phyloP scores from a whole-genome alignment of 306 rosid species.

The Canavalia ensiformis region DNA sequence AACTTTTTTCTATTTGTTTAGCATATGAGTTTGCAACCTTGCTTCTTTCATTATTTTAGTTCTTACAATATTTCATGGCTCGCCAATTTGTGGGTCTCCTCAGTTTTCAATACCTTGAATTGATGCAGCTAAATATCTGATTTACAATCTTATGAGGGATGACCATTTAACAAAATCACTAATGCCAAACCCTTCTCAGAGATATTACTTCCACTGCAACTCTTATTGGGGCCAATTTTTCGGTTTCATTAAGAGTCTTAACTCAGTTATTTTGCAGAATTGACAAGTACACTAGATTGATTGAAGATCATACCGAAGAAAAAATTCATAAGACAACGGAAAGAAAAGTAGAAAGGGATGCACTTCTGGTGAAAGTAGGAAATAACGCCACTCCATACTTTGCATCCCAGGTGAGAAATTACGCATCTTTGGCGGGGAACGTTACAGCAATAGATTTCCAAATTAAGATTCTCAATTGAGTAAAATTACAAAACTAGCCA shows the following conservation, averaged over 20 bases:
- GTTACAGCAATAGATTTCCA: too few relatives aligned
- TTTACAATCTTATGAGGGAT: too few relatives aligned
- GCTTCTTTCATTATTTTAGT: neutral
- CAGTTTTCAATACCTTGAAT: neutral
- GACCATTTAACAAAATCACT: too few relatives aligned
- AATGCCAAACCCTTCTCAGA: neutral
- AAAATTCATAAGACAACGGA: constrained; percentile 6
- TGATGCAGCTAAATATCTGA: too few relatives aligned
- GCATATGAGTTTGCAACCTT: neutral
- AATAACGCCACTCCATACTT: constrained; percentile 26
- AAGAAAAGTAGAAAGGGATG: neutral
- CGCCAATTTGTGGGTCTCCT: neutral
- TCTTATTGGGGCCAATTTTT: neutral
- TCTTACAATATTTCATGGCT: neutral
- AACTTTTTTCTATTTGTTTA: constrained; percentile 1
- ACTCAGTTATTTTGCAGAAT: neutral
- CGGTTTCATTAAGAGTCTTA: neutral
- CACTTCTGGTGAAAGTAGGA: neutral
- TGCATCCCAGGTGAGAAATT: too few relatives aligned
- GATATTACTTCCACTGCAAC: constrained; percentile 29
- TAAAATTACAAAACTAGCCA: too few relatives aligned
- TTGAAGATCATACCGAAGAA: too few relatives aligned
- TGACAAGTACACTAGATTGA: too few relatives aligned
- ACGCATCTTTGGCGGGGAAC: too few relatives aligned
- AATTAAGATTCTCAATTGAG: too few relatives aligned